Percentiles rank a stretch among this genome's conserved stretches.
Evolutionary conservation across 805 yeast species (phyloP).

Genomic region (Saccharomycodes ludwigii): DNA sequence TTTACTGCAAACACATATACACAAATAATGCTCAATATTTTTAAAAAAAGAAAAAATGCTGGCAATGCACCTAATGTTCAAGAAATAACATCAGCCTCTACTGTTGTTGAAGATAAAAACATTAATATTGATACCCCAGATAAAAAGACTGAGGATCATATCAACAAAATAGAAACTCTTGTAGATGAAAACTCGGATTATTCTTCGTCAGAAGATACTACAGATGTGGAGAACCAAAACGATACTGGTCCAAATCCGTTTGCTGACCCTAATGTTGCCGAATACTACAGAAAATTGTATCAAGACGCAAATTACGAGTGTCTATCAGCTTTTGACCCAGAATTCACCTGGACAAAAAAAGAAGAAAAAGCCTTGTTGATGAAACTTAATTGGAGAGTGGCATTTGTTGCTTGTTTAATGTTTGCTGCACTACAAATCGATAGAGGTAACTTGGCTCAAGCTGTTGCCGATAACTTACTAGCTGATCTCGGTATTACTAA

Average conservation of each 20-base stretch:
- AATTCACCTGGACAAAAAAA: slow-evolving; percentile 37
- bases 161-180: no score
- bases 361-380: slow-evolving; percentile 39
- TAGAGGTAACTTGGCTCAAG: slow-evolving; percentile 44
- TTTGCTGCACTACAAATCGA: slow-evolving; percentile 48
- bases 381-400: slow-evolving; percentile 44
- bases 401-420: slow-evolving; percentile 47
- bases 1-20: no score
- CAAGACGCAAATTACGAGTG: slow-evolving; percentile 43
- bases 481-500: slow-evolving; percentile 41
- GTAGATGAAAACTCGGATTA: no score
- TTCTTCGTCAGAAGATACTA: neutral
- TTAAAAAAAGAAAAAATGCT: no score
- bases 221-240: neutral
- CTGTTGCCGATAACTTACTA: slow-evolving; percentile 43
- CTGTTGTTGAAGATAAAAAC: no score
- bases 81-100: no score
- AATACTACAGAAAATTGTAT: slow-evolving; percentile 33
- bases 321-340: slow-evolving; percentile 42
- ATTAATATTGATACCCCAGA: no score
- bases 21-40: no score
- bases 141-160: no score
- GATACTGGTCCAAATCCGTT: neutral
- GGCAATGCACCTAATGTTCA: no score
- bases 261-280: slow-evolving; percentile 33